Evolutionary conservation across 148 eudicot species (phyloP).

Genomic region (Cornus controversa): DNA sequence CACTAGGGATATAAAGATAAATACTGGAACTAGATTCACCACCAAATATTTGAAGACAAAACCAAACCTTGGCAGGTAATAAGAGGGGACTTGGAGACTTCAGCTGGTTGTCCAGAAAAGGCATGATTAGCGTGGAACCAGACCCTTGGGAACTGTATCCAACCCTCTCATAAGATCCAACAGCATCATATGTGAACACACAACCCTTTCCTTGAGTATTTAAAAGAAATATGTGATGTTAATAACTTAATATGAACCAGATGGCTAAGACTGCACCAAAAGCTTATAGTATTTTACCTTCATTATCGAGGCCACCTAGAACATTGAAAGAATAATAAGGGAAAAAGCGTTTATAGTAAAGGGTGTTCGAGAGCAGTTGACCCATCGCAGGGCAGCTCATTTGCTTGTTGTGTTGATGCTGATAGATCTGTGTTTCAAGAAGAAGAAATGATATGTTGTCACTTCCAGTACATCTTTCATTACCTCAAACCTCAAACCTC

Average conservation of each 20-base stretch:
- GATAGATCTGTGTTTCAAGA: slow-evolving; percentile 55
- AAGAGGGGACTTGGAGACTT: slow-evolving; percentile 96
- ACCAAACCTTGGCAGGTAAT: slow-evolving; percentile 67
- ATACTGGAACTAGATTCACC: neutral
- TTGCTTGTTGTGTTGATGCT: slow-evolving; percentile 96
- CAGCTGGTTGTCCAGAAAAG: slow-evolving; percentile 94
- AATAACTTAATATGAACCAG: neutral
- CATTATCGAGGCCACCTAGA: slow-evolving; percentile 86
- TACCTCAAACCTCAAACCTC: neutral
- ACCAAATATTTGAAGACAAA: neutral
- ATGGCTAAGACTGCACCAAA: neutral
- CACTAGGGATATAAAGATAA: neutral
- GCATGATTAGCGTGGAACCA: slow-evolving; percentile 89
- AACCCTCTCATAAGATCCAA: slow-evolving; percentile 95
- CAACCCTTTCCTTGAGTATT: slow-evolving; percentile 82
- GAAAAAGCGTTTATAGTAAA: slow-evolving; percentile 93
- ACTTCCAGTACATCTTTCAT: neutral
- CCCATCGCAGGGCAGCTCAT: slow-evolving; percentile 99
- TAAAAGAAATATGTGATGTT: slow-evolving; percentile 7
- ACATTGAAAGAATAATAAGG: slow-evolving; percentile 93
- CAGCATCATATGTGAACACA: slow-evolving; percentile 96
- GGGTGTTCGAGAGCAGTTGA: slow-evolving; percentile 91
- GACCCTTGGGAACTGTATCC: slow-evolving; percentile 98
- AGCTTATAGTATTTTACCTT: slow-evolving; percentile 41
- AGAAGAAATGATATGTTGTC: neutral